These are phyloP conservation scores for Suillus discolor DNA, from an alignment of 768 basidiomycete genomes.

Conservation along the genomic window DNA sequence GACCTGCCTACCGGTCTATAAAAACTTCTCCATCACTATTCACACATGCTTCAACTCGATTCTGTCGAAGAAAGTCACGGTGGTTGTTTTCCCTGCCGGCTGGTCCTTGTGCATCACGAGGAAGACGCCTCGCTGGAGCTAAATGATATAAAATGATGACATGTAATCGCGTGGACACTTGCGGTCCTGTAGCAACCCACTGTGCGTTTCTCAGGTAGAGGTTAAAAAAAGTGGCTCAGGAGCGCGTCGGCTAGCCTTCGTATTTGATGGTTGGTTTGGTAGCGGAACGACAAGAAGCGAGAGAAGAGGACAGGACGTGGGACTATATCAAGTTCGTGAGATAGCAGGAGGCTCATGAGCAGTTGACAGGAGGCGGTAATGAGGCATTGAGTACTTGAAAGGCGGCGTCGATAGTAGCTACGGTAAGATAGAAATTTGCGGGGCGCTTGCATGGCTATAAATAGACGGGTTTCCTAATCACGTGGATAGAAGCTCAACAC, in stretches of 20 bases:
- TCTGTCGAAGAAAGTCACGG: neutral
- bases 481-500: conserved; percentile 26
- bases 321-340: neutral
- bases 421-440: neutral
- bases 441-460: neutral
- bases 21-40: neutral
- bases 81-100: neutral
- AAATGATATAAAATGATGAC: neutral
- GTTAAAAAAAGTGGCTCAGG: neutral
- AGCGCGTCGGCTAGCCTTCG: neutral
- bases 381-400: neutral
- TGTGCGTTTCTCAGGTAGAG: neutral
- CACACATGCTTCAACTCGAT: neutral
- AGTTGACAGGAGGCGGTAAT: neutral
- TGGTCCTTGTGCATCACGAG: neutral
- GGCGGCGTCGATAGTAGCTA: too few species aligned
- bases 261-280: neutral
- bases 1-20: neutral
- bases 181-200: neutral
- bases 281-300: neutral
- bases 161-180: neutral
- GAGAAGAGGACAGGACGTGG: neutral
- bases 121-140: neutral
- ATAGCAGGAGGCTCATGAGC: neutral
- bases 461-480: neutral